These are phyloP conservation scores for Termitomyces sp. DNA, from an alignment of 768 basidiomycete genomes.

Conservation along the genomic window DNA sequence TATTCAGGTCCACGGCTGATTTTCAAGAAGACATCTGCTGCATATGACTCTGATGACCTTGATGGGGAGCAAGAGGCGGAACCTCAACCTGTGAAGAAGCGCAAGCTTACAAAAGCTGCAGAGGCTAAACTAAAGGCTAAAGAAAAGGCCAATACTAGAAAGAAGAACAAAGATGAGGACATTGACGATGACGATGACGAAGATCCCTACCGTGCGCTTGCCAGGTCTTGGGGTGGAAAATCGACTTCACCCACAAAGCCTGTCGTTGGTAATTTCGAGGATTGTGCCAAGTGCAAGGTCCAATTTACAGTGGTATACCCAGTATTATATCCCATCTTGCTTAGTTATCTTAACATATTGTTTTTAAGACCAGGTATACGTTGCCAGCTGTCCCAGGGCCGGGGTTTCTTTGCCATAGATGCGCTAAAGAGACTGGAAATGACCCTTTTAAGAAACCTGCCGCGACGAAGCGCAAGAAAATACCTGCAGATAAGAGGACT, in stretches of 20 bases:
- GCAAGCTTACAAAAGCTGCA: constrained; percentile 46
- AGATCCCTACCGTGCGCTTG: constrained; percentile 62
- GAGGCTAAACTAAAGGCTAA: constrained; percentile 35
- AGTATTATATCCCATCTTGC: background rate
- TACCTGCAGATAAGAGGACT: constrained; percentile 60
- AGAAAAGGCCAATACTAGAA: constrained; percentile 35
- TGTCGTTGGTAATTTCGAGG: constrained; percentile 71
- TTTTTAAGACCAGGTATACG: constrained; percentile 77
- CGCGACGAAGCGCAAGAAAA: constrained; percentile 55
- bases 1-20: background rate
- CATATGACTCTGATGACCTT: constrained; percentile 71
- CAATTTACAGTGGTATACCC: constrained; percentile 82
- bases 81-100: constrained; percentile 45
- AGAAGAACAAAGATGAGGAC: constrained; percentile 34
- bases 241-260: constrained; percentile 41
- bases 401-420: constrained; percentile 82
- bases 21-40: constrained; percentile 25
- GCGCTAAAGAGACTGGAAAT: constrained; percentile 69
- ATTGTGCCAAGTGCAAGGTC: constrained; percentile 77
- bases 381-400: constrained; percentile 62
- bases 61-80: constrained; percentile 47
- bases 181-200: constrained; percentile 54
- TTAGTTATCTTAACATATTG: background rate
- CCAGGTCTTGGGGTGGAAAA: constrained; percentile 39
- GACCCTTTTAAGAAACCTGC: constrained; percentile 86